A percentile compares a stretch with the other conserved stretches of the same genome.
phyloP scores from a whole-genome alignment of 306 rosid genomes.

The Calophaca sinica region DNA sequence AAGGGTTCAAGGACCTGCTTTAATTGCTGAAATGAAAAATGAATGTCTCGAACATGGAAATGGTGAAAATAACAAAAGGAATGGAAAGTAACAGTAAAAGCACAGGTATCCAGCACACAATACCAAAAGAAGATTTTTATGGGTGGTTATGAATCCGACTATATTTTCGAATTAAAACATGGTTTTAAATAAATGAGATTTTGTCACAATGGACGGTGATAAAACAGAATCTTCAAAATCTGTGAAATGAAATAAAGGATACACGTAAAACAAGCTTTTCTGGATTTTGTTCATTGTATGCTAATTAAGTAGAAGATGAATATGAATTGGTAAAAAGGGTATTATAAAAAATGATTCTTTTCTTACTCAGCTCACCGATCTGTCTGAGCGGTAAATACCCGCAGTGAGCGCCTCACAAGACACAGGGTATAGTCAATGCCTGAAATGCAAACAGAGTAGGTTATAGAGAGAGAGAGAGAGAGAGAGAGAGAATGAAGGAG shows the following conservation, averaged over 20 bases:
- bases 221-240: slow-evolving; percentile 55
- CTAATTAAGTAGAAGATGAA: slow-evolving; percentile 38
- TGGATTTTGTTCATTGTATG: slow-evolving; percentile 40
- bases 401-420: slow-evolving; percentile 39
- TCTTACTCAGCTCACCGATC: slow-evolving; percentile 58
- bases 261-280: slow-evolving; percentile 39
- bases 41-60: slow-evolving; percentile 48
- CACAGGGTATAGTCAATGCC: slow-evolving; percentile 57
- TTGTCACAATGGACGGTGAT: slow-evolving; percentile 39
- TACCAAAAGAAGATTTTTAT: slow-evolving; percentile 37
- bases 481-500: not conserved
- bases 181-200: slow-evolving; percentile 49
- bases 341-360: slow-evolving; percentile 5
- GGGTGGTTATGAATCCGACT: slow-evolving; percentile 42
- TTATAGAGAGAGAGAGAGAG: slow-evolving; percentile 36
- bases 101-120: slow-evolving; percentile 18
- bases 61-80: slow-evolving; percentile 44
- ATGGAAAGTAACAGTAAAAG: slow-evolving; percentile 35
- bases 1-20: slow-evolving; percentile 38
- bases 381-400: slow-evolving; percentile 18
- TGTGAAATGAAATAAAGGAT: slow-evolving; percentile 51
- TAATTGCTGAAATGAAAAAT: slow-evolving; percentile 44
- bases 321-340: slow-evolving; percentile 32
- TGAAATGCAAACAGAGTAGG: slow-evolving; percentile 49
- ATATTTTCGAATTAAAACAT: slow-evolving; percentile 48